Percentiles rank a stretch among this genome's conserved stretches.
Evolutionary conservation across 2,329 filamentous ascomycete genomes (phyloP).

Genomic region (Macrophomina pseudophaseolina): DNA sequence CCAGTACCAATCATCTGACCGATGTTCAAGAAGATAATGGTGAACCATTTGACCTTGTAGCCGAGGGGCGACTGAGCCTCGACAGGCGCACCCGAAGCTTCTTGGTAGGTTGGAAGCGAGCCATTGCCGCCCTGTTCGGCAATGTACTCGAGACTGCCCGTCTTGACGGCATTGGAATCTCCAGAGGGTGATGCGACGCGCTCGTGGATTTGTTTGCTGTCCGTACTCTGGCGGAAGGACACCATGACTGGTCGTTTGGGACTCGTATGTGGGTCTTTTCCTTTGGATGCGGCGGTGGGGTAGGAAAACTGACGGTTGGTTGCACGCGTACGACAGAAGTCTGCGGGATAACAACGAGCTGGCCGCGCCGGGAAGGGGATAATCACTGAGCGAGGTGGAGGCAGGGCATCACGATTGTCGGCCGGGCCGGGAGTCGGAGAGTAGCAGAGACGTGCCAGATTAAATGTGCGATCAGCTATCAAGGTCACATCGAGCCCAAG

Average conservation of each 20-base stretch:
- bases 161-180: slow-evolving; percentile 30
- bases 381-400: not conserved
- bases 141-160: slow-evolving; percentile 52
- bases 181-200: slow-evolving; percentile 18
- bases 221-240: not conserved
- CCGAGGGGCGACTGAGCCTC: slow-evolving; percentile 64
- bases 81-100: slow-evolving; percentile 66
- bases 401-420: not conserved
- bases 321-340: not conserved
- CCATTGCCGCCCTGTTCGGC: slow-evolving; percentile 56
- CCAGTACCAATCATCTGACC: slow-evolving; percentile 69
- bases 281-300: not conserved
- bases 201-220: slow-evolving; percentile 4
- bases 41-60: slow-evolving; percentile 61
- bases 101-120: slow-evolving; percentile 60
- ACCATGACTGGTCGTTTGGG: not conserved
- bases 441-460: not conserved
- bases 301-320: not conserved
- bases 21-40: slow-evolving; percentile 65
- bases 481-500: not conserved
- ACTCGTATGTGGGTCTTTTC: not conserved
- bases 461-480: slow-evolving; percentile 7
- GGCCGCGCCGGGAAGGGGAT: not conserved
- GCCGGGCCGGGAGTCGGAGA: not conserved
- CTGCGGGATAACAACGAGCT: not conserved